Evolutionary conservation across 805 yeast genomes (phyloP).

Genomic region (Starmerella kuoi): DNA sequence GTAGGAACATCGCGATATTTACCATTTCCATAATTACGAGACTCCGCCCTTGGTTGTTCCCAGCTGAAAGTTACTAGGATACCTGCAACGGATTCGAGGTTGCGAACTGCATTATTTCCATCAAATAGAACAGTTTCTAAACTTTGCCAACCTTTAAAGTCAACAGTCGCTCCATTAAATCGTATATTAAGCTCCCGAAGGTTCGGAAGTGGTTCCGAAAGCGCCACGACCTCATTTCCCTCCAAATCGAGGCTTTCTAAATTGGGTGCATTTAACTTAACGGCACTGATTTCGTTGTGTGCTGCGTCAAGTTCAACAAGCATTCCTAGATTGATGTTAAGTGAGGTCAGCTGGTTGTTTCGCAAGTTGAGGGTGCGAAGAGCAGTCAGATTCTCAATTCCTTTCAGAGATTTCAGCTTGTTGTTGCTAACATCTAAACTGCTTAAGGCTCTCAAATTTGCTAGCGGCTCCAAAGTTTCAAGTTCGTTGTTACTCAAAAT

Average conservation of each 20-base stretch:
- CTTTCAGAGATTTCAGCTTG: slow-evolving; percentile 13
- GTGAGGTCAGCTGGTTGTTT: slow-evolving; percentile 15
- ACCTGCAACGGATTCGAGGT: slow-evolving; percentile 12
- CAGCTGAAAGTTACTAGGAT: slow-evolving; percentile 18
- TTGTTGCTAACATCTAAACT: slow-evolving; percentile 21
- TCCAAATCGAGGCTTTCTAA: slow-evolving; percentile 20
- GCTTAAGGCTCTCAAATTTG: slow-evolving; percentile 19
- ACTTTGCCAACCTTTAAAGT: slow-evolving; percentile 17
- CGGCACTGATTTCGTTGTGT: slow-evolving; percentile 16
- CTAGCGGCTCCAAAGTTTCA: slow-evolving; percentile 16
- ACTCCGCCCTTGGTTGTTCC: slow-evolving; percentile 12
- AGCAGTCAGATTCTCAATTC: slow-evolving; percentile 18
- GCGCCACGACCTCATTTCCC: slow-evolving; percentile 12
- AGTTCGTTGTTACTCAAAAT: slow-evolving; percentile 19
- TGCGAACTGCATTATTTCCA: slow-evolving; percentile 16
- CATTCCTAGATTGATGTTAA: slow-evolving; percentile 15
- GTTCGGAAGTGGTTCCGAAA: slow-evolving; percentile 17
- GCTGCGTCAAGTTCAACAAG: slow-evolving; percentile 20
- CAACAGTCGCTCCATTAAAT: slow-evolving; percentile 18
- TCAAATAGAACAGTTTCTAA: slow-evolving; percentile 21
- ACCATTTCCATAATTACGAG: not conserved
- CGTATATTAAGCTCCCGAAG: slow-evolving; percentile 17
- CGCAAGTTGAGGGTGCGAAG: slow-evolving; percentile 18
- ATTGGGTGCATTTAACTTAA: slow-evolving; percentile 17
- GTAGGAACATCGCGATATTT: slow-evolving; percentile 5